Conservation (phyloP, 2,329 filamentous ascomycete species). For the Xylariaceae sp. region DNA sequence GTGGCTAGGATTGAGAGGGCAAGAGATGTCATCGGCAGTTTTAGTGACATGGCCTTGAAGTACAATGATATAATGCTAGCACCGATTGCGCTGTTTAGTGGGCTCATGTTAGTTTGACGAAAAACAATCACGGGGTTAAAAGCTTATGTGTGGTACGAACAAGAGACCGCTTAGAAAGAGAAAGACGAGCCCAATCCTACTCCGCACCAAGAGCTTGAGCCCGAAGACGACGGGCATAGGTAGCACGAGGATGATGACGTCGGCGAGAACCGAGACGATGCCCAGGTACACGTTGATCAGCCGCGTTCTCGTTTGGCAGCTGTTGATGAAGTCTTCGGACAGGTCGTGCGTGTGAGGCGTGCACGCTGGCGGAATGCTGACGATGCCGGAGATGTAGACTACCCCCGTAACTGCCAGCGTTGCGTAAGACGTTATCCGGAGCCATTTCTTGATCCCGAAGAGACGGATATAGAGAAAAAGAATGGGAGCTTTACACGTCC, state of each 20-base stretch:
- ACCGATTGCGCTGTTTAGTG: constrained; percentile 23
- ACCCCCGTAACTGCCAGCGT: constrained; percentile 19
- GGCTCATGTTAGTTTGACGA: not conserved
- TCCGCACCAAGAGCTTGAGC: constrained; percentile 21
- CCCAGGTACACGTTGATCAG: constrained; percentile 24
- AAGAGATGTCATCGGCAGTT: constrained; percentile 13
- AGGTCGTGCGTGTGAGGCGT: constrained; percentile 18
- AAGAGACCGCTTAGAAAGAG: constrained; percentile 27
- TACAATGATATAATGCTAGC: constrained; percentile 24
- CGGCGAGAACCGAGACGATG: constrained; percentile 19
- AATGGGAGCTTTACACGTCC: constrained; percentile 30
- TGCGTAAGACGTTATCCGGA: constrained; percentile 13
- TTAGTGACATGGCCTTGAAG: constrained; percentile 22
- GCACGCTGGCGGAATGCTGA: constrained; percentile 21
- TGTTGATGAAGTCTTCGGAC: constrained; percentile 10
- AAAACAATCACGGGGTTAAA: too few relatives aligned
- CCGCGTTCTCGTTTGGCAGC: constrained; percentile 21
- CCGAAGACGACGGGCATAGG: constrained; percentile 28
- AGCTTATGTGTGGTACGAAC: too few relatives aligned
- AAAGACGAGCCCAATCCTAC: constrained; percentile 22
- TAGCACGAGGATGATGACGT: constrained; percentile 26
- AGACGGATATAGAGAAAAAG: constrained; percentile 28
- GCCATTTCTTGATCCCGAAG: constrained; percentile 29
- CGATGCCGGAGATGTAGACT: constrained; percentile 13
- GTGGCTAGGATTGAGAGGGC: constrained; percentile 27